These are phyloP conservation scores for Luffa acutangula DNA, from an alignment of 306 rosid genomes.

Conservation along the genomic window DNA sequence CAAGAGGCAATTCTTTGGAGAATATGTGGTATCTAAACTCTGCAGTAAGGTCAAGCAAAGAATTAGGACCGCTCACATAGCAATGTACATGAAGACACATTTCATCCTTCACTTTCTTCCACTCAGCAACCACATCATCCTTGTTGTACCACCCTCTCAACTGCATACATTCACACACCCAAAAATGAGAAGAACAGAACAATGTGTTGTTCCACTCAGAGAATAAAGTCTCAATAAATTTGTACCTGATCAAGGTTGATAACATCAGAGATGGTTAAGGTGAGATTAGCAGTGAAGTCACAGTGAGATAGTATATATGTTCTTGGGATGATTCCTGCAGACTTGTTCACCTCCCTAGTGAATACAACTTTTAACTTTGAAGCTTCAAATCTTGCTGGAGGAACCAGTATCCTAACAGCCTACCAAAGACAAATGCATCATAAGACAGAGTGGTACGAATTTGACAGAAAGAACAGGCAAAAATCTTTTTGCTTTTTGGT, in stretches of 20 bases:
- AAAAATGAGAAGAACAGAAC: not conserved
- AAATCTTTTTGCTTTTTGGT: not conserved
- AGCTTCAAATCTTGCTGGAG: conserved; percentile 75
- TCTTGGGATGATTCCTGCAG: conserved; percentile 69
- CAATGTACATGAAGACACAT: conserved; percentile 91
- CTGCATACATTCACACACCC: conserved; percentile 27
- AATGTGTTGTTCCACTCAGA: not conserved
- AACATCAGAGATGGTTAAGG: conserved; percentile 83
- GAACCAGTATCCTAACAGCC: conserved; percentile 74
- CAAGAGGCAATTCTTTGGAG: conserved; percentile 95
- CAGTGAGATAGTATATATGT: conserved; percentile 89
- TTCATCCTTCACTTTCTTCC: conserved; percentile 87
- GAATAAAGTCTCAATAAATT: not conserved
- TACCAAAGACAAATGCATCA: conserved; percentile 13
- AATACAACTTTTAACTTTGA: conserved; percentile 76
- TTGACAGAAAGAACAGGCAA: not conserved
- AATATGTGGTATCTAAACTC: conserved; percentile 90
- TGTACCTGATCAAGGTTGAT: conserved; percentile 85
- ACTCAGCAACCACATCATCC: conserved; percentile 96
- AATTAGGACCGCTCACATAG: conserved; percentile 87
- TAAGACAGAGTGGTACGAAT: not conserved
- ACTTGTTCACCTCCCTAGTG: conserved; percentile 41
- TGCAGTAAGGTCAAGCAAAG: conserved; percentile 60
- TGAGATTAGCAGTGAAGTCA: conserved; percentile 88
- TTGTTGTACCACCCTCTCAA: conserved; percentile 86